These are phyloP conservation scores for Zalaria sp. DNA, from an alignment of 2,329 filamentous ascomycete species.

Conservation along the genomic window DNA sequence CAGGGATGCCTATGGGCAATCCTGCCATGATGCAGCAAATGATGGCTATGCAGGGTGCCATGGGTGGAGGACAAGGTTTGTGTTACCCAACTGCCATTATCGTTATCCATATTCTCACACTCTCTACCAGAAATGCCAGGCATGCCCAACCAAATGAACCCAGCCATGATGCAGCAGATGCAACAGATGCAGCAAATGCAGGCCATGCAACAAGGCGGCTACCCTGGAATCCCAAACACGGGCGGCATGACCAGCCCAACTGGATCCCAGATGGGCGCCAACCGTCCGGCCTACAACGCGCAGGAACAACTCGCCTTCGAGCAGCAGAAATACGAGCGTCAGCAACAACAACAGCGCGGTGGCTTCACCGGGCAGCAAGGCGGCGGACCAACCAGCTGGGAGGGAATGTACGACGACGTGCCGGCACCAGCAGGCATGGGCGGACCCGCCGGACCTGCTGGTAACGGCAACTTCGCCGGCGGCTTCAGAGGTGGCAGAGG, in stretches of 20 bases:
- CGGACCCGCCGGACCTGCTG: slow-evolving; percentile 24
- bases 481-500: slow-evolving; percentile 23
- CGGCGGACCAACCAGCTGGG: slow-evolving; percentile 64
- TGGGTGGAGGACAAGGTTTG: slow-evolving; percentile 5
- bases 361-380: slow-evolving; percentile 22
- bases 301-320: slow-evolving; percentile 64
- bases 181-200: slow-evolving; percentile 52
- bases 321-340: slow-evolving; percentile 65
- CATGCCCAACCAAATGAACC: slow-evolving; percentile 40
- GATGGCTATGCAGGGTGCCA: slow-evolving; percentile 21
- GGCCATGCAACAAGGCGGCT: slow-evolving; percentile 22
- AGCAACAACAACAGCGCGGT: slow-evolving; percentile 41
- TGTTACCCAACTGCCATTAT: too few relatives aligned
- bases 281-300: slow-evolving; percentile 45
- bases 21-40: slow-evolving; percentile 36
- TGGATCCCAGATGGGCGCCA: slow-evolving; percentile 10
- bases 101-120: too few relatives aligned
- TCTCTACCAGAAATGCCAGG: too few relatives aligned
- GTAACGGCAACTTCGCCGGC: slow-evolving; percentile 25
- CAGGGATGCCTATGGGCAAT: slow-evolving; percentile 37
- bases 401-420: slow-evolving; percentile 96
- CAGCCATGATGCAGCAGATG: slow-evolving; percentile 63
- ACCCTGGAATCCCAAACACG: not conserved
- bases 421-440: slow-evolving; percentile 50
- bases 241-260: slow-evolving; percentile 15